phyloP scores from a whole-genome alignment of 768 basidiomycete genomes.

The Boletus sensibilis region DNA sequence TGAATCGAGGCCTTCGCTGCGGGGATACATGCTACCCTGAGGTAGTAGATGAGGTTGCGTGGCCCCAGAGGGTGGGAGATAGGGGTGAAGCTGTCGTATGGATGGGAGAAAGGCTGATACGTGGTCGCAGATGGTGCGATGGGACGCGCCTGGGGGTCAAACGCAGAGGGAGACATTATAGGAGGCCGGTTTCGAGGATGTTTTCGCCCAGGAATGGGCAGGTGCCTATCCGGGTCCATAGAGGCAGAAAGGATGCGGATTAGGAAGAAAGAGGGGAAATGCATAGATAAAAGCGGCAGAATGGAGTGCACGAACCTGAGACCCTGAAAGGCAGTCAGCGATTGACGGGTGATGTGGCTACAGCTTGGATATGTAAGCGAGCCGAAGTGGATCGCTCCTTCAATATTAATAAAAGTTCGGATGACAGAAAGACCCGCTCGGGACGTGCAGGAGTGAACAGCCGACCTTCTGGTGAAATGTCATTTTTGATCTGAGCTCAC shows the following conservation, averaged over 20 bases:
- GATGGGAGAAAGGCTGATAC: conserved; percentile 50
- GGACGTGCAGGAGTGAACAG: conserved; percentile 23
- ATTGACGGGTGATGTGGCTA: conserved; percentile 28
- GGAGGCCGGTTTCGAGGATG: conserved; percentile 28
- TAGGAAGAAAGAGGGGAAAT: conserved; percentile 17
- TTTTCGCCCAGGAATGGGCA: conserved; percentile 35
- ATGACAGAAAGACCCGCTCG: conserved; percentile 28
- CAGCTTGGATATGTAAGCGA: conserved; percentile 30
- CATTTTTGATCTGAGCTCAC: conserved; percentile 23
- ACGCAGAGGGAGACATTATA: conserved; percentile 26
- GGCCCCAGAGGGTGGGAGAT: conserved; percentile 52
- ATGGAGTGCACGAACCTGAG: conserved; percentile 25
- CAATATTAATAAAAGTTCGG: conserved; percentile 30
- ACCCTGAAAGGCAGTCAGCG: conserved; percentile 20
- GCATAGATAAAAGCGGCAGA: conserved; percentile 20
- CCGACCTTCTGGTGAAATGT: conserved; percentile 27
- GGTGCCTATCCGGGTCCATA: conserved; percentile 41
- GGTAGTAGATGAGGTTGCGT: conserved; percentile 25
- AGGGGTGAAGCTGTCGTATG: conserved; percentile 67
- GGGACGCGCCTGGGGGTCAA: conserved; percentile 29
- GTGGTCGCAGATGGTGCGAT: conserved; percentile 23
- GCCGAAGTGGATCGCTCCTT: conserved; percentile 28
- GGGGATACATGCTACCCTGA: conserved; percentile 27
- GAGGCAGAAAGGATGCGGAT: conserved; percentile 5
- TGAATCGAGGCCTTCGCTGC: conserved; percentile 47